A percentile compares a stretch with the other conserved stretches of the same genome.
Conservation (phyloP, 805 yeast species). For the Jamesozyma jinghongensis region DNA sequence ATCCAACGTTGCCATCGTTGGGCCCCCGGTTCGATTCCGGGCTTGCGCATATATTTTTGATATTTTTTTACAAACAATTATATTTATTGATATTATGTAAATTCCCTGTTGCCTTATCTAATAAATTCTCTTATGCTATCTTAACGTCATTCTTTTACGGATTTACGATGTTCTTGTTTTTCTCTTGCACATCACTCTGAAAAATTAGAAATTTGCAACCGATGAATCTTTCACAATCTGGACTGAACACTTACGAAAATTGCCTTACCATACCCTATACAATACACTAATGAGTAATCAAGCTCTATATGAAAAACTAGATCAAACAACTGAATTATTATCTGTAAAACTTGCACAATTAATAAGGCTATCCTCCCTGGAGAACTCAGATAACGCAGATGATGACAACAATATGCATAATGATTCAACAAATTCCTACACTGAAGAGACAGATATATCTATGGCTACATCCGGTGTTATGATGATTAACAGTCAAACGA, state of each 20-base stretch:
- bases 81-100: too few relatives aligned
- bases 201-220: too few relatives aligned
- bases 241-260: too few relatives aligned
- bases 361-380: slow-evolving; percentile 21
- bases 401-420: slow-evolving; percentile 8
- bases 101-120: too few relatives aligned
- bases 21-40: slow-evolving; percentile 1
- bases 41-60: neutral
- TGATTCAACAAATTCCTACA: neutral
- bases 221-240: too few relatives aligned
- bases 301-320: slow-evolving; percentile 24
- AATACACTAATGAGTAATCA: slow-evolving; percentile 22
- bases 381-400: slow-evolving; percentile 9
- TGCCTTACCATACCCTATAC: too few relatives aligned
- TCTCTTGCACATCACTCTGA: too few relatives aligned
- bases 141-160: too few relatives aligned
- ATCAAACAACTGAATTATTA: slow-evolving; percentile 23
- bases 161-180: too few relatives aligned
- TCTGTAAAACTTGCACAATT: slow-evolving; percentile 25
- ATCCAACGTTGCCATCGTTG: slow-evolving; percentile 1
- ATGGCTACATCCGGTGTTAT: slow-evolving; percentile 23
- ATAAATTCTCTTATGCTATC: too few relatives aligned
- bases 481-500: slow-evolving; percentile 25
- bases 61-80: neutral
- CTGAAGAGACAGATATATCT: slow-evolving; percentile 13